phyloP scores from a whole-genome alignment of 495 filamentous ascomycete genomes.

The Annulohypoxylon nitens region DNA sequence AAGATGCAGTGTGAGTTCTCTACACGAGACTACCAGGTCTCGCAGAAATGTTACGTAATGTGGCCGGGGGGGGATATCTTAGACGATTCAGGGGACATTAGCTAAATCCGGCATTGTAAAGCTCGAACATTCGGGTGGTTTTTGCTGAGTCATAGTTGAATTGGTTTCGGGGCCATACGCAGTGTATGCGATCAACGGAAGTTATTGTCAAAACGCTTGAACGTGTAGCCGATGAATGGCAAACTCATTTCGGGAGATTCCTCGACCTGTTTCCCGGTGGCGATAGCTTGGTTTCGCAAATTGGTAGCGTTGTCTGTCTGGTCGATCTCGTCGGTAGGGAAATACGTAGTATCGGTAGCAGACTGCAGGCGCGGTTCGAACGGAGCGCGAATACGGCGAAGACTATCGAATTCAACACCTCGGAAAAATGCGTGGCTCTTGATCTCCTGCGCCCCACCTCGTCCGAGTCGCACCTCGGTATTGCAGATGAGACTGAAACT shows the following conservation, averaged over 20 bases:
- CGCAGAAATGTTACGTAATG: slow-evolving; percentile 17
- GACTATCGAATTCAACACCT: slow-evolving; percentile 90
- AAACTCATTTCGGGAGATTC: slow-evolving; percentile 87
- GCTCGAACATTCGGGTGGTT: background rate
- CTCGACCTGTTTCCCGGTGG: slow-evolving; percentile 53
- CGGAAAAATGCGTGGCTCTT: slow-evolving; percentile 96
- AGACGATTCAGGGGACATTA: slow-evolving; percentile 7
- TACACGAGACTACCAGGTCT: slow-evolving; percentile 39
- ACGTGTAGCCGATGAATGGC: slow-evolving; percentile 98
- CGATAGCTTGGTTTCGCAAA: slow-evolving; percentile 68
- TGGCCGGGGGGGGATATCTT: background rate
- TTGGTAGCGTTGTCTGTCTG: slow-evolving; percentile 86
- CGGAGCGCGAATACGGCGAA: slow-evolving; percentile 91
- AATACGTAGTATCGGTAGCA: slow-evolving; percentile 97
- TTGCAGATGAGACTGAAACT: slow-evolving; percentile 92
- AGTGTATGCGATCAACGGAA: slow-evolving; percentile 57
- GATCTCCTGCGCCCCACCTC: slow-evolving; percentile 86
- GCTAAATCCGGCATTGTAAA: slow-evolving; percentile 6
- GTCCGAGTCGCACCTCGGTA: slow-evolving; percentile 87
- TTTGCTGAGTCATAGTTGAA: background rate
- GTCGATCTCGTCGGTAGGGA: slow-evolving; percentile 97
- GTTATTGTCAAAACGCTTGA: slow-evolving; percentile 94
- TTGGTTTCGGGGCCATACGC: slow-evolving; percentile 4
- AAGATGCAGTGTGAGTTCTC: slow-evolving; percentile 31
- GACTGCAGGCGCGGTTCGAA: slow-evolving; percentile 94